Percentiles rank a stretch among this genome's conserved stretches.
phyloP scores from a whole-genome alignment of 495 filamentous ascomycete genomes.

The Talaromyces nanjingensis region DNA sequence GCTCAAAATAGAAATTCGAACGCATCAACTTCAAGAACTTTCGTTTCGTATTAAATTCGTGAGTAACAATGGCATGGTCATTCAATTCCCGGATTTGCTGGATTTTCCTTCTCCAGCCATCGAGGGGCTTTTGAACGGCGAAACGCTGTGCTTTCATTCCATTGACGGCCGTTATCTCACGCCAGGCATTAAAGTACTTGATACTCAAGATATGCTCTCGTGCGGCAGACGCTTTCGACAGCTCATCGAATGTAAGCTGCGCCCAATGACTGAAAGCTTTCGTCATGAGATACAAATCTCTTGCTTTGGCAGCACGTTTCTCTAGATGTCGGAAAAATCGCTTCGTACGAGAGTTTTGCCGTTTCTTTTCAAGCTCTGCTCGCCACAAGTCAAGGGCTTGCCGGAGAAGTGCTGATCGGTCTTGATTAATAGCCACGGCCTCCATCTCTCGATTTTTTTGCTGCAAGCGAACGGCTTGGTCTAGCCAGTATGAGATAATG shows the following conservation, averaged over 20 bases:
- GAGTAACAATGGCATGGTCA: slow-evolving; percentile 32
- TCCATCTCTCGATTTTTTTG: slow-evolving; percentile 41
- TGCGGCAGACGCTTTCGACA: slow-evolving; percentile 50
- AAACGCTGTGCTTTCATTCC: slow-evolving; percentile 60
- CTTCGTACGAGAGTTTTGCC: slow-evolving; percentile 43
- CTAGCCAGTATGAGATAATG: slow-evolving; percentile 48
- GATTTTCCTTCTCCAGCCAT: slow-evolving; percentile 44
- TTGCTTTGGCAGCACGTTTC: slow-evolving; percentile 51
- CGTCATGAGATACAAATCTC: slow-evolving; percentile 59
- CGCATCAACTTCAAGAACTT: slow-evolving; percentile 15
- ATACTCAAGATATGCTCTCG: slow-evolving; percentile 61
- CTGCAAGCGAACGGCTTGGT: slow-evolving; percentile 37
- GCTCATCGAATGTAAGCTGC: slow-evolving; percentile 52
- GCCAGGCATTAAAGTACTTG: slow-evolving; percentile 73
- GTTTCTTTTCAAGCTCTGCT: slow-evolving; percentile 37
- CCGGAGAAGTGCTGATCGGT: slow-evolving; percentile 45
- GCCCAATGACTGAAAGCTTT: slow-evolving; percentile 74
- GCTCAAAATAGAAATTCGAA: slow-evolving; percentile 45
- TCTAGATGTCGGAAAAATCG: slow-evolving; percentile 58
- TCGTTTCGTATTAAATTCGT: slow-evolving; percentile 31
- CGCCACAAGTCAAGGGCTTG: slow-evolving; percentile 56
- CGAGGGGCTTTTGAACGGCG: slow-evolving; percentile 49
- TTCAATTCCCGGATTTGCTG: slow-evolving; percentile 25
- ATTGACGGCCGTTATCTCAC: slow-evolving; percentile 64
- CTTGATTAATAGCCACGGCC: slow-evolving; percentile 40